Conservation (phyloP, 140 eudicot genomes). For the Cichorium intybus region DNA sequence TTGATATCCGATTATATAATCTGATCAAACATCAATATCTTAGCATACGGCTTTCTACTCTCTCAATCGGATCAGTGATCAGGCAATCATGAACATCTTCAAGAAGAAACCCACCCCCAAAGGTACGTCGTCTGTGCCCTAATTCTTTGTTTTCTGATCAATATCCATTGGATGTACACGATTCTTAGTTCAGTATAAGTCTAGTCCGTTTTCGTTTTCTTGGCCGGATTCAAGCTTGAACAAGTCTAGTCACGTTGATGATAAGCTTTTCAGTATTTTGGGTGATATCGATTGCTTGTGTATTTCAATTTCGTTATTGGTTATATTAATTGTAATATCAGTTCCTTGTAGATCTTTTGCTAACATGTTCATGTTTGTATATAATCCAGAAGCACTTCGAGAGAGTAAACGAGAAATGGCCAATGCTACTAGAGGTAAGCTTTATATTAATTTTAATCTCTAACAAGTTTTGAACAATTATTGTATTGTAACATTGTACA, state of each 20-base stretch:
- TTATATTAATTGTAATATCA: background rate
- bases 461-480: background rate
- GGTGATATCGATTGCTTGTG: background rate
- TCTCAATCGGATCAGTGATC: slow-evolving; percentile 23
- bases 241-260: slow-evolving; percentile 13
- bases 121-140: slow-evolving; percentile 34
- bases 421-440: slow-evolving; percentile 84
- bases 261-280: background rate
- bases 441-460: background rate
- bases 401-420: slow-evolving; percentile 95
- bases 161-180: background rate
- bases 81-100: slow-evolving; percentile 64
- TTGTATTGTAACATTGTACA: background rate
- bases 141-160: background rate
- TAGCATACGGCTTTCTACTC: slow-evolving; percentile 3
- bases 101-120: slow-evolving; percentile 70
- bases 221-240: slow-evolving; percentile 10
- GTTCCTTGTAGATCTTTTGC: background rate
- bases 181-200: background rate
- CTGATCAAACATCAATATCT: slow-evolving; percentile 9
- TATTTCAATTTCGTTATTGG: background rate
- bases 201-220: background rate
- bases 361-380: background rate
- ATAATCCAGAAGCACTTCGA: slow-evolving; percentile 74
- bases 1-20: slow-evolving; percentile 7